Percentiles rank a stretch among this genome's conserved stretches.
Conservation (phyloP, 108 stramenopile genomes). For the Cyclostephanos tholiformis region DNA sequence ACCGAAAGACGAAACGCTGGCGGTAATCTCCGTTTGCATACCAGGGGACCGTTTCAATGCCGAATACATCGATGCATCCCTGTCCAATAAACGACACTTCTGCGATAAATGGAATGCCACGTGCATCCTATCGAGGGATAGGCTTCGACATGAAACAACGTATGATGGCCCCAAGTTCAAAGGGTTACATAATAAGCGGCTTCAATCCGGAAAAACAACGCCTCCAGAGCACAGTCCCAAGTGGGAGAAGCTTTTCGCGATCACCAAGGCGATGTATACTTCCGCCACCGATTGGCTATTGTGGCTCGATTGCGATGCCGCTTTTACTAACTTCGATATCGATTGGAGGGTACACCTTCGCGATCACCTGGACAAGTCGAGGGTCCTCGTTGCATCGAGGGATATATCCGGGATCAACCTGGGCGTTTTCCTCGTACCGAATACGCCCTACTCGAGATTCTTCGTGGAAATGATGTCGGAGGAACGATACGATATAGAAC, state of each 20-base stretch:
- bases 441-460: constrained; percentile 2
- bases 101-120: constrained; percentile 15
- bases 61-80: constrained; percentile 23
- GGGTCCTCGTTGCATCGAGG: constrained; percentile 20
- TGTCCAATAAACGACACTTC: constrained; percentile 15
- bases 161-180: not conserved
- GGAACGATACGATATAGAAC: constrained; percentile 4
- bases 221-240: no score
- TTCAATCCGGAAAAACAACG: no score
- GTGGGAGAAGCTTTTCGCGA: constrained; percentile 32
- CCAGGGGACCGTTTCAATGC: constrained; percentile 18
- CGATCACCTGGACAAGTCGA: constrained; percentile 12
- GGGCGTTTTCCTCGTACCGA: constrained; percentile 30
- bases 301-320: constrained; percentile 42
- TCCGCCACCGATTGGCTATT: constrained; percentile 23
- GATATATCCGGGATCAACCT: constrained; percentile 31
- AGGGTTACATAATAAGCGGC: no score
- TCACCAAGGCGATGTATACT: constrained; percentile 13
- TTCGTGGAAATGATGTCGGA: constrained; percentile 25
- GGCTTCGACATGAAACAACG: not conserved
- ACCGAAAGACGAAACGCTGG: not conserved
- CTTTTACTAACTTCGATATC: constrained; percentile 42
- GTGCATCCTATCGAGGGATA: constrained; percentile 19
- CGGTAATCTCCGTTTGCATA: constrained; percentile 31
- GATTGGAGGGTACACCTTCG: constrained; percentile 25